Base-by-base conservation (phyloP, 2,329 filamentous ascomycete genomes). In the Magnaporthiopsis rhizophila region DNA sequence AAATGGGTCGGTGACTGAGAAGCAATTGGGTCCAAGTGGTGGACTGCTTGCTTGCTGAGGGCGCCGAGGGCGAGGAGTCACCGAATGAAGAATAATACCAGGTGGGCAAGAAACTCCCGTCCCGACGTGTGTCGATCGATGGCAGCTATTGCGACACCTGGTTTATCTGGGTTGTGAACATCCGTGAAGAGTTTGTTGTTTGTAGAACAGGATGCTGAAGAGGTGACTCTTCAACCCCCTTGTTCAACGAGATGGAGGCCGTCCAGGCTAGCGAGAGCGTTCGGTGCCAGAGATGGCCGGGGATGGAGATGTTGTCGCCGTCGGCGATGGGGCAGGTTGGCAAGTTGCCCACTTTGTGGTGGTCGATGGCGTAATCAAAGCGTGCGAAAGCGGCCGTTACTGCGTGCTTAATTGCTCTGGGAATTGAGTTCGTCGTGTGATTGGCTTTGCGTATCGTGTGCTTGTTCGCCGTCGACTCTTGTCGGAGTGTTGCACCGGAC, bases 171-270 rank as follows among this genome's bases (percentile, higher is more conserved):
- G 68, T 72, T 70, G 75, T 75, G 72, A 74, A 75, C 78, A 79
- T 80, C 73, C 76, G 76, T 69, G 68, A 65, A 64, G 68, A 71
- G 67, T 71, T 71, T 58, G 62, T 38, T 71, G 69, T 78, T 73
- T 69, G 72, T 71, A 69, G 75, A 77, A 76, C 72, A 77, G 75
- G 75, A 72, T 73, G 74, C 76, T 71, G 74, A 79, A 81, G 76
- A 79, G 77, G 75, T 80, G 75, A 81, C 79, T 82, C 79, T 77
- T 78, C 74, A 66, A 68, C 73, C 73, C 70, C 72, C 73, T 72
- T 72, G 73, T 73, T 73, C 73, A 36, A 36, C 34, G 34, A 64
- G 57, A 67, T 69, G 69, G 70, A 69, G 6, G 61, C 34, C 34
- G 34, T 36, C 34, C 34, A 36, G 34, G 34, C 45, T 57, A 57